Evolutionary conservation across 2,329 filamentous ascomycete genomes (phyloP), one percentile per base, ranked within the genome.

Genomic region (Claviceps sp.): DNA sequence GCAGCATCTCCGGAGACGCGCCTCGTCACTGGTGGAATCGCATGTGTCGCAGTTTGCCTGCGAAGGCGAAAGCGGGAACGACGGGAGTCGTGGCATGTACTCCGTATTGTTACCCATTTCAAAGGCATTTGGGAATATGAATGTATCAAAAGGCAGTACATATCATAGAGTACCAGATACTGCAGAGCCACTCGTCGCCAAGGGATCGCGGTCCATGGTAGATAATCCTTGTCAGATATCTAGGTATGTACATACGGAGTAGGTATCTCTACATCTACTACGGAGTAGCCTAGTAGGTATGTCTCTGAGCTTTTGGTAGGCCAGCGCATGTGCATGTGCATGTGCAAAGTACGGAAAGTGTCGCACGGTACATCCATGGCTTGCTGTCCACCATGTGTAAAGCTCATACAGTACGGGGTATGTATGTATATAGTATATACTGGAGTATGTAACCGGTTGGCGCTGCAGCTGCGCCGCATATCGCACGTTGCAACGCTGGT

Each of bases 1-100:
- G 29, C 9, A 34, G 29, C 29, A 34, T 3, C 29, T 34, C 9
- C 4, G 29, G 29, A 34, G 29, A 34, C 22, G 34, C 42, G 36
- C 36, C 22, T n/a, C 34, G 43, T 50, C 34, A 34, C 44, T 36
- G 20, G 49, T 44, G 29, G 37, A 47, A 22, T 39, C 17, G 23
- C 23, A 26, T 26, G 23, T 26, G 23, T 26, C 23, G 20, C 43
- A 44, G 26, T 36, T 20, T 50, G 49, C 16, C 23, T 23, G 11
- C 39, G 20, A 37, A 50, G 34, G 49, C 42, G 42, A 45, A 39
- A 45, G 49, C 42, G 49, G 49, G 49, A 45, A 45, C 20, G 42
- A 38, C 17, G n/a, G 22, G 14, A 29, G 34, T 45, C 17, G 23
- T 20, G n/a, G 39, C 17, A 40, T 29, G 22, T 16, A 38, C 13